Base-by-base conservation (phyloP, 805 yeast genomes). In the Metschnikowia lunata region DNA sequence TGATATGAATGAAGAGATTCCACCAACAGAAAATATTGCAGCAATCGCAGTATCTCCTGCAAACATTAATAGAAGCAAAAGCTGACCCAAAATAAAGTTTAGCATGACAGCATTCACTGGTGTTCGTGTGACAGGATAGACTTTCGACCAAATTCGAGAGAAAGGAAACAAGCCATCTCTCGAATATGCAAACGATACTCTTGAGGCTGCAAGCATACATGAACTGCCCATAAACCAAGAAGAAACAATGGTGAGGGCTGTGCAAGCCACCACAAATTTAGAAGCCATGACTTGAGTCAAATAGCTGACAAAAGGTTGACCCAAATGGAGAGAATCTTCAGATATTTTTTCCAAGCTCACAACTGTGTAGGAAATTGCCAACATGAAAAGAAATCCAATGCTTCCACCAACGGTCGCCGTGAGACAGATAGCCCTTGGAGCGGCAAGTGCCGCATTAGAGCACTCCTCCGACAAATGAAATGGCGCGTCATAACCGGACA, bases 381-480 rank as follows among this genome's bases (percentile, higher is more conserved):
- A 57, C 71, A 79, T 77, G 56, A 79, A 75, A 28, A 74, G 63
- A 58, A 77, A 80, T 3, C 84, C 85, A 43, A 80, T 55, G 8
- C 67, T 30, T 36, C 83, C 84, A 47, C 85, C 83, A 37, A 72
- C 62, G 10, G 71, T 55, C 8, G 82, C 70, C 13, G 85, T 80
- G 61, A 80, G 61, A 15, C 80, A 78, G 52, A 82, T 82, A 27
- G 86, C 85, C 47, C 73, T 71, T n/a, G 88, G 88, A 8, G 83
- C 80, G 6, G 85, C 85, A 11, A 68, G 62, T 30, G 76, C 66
- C 7, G 87, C 85, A 57, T 82, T 81, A 40, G 80, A 64, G 52
- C 83, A 78, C 56, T 83, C 89, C 63, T 83, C 90, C n/a, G 85
- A 73, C 48, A 83, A 66, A 56, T 84, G 88, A 67, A 82, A 83